Conservation (phyloP, 768 basidiomycete species). For the Infundibulicybe gibba region DNA sequence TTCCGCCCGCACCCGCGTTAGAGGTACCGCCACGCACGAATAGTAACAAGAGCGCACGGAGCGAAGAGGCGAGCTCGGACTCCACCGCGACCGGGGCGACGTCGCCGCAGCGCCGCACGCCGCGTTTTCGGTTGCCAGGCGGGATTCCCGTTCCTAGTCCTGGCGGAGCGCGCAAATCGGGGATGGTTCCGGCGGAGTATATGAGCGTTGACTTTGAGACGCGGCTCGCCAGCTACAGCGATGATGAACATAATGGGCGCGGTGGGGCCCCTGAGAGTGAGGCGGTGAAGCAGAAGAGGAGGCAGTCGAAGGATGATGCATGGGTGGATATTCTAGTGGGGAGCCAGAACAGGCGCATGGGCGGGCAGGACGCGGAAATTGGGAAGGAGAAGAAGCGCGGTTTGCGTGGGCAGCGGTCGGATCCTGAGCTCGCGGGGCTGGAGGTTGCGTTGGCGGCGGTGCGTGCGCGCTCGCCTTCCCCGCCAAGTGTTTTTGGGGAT, state of each 20-base stretch:
- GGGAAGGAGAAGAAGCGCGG: slow-evolving; percentile 26
- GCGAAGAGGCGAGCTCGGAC: slow-evolving; percentile 31
- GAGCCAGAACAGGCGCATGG: slow-evolving; percentile 46
- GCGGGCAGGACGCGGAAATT: slow-evolving; percentile 49
- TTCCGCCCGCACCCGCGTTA: slow-evolving; percentile 14
- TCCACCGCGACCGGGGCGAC: slow-evolving; percentile 23
- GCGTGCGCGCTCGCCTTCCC: slow-evolving; percentile 31
- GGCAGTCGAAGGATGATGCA: slow-evolving; percentile 62
- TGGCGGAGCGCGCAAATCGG: slow-evolving; percentile 41
- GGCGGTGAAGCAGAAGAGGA: slow-evolving; percentile 40
- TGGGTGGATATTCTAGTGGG: slow-evolving; percentile 88
- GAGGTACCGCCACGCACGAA: slow-evolving; percentile 10
- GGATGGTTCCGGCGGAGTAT: slow-evolving; percentile 69
- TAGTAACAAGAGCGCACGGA: slow-evolving; percentile 15
- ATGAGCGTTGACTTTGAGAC: slow-evolving; percentile 83
- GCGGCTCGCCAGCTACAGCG: slow-evolving; percentile 63
- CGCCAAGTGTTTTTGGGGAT: slow-evolving; percentile 19
- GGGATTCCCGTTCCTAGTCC: slow-evolving; percentile 54
- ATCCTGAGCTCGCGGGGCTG: slow-evolving; percentile 70
- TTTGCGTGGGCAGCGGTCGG: slow-evolving; percentile 26
- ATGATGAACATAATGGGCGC: slow-evolving; percentile 33
- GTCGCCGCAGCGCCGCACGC: slow-evolving; percentile 33
- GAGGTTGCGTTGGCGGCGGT: slow-evolving; percentile 70
- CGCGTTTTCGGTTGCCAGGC: slow-evolving; percentile 57
- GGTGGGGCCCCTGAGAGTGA: slow-evolving; percentile 30